Conservation (phyloP, 176 grass and related monocot species). For the Musa troglodytarum region DNA sequence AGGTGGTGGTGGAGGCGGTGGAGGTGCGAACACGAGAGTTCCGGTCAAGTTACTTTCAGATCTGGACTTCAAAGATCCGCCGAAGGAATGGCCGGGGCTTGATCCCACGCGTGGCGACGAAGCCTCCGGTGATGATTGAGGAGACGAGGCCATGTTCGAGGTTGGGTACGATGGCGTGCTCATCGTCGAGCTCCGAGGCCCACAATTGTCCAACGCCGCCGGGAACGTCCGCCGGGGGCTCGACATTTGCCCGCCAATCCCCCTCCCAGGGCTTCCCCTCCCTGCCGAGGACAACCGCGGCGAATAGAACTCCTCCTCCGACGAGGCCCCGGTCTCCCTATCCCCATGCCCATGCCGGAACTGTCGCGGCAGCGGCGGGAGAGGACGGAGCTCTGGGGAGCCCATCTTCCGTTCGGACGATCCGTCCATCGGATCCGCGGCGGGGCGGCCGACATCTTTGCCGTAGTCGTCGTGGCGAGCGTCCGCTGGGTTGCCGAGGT, state of each 20-base stretch:
- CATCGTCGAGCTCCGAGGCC: neutral
- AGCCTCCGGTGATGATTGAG: conserved; percentile 30
- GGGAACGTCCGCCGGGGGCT: too few relatives aligned
- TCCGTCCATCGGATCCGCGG: neutral
- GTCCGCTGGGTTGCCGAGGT: neutral
- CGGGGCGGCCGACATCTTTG: neutral
- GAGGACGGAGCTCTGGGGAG: conserved; percentile 7
- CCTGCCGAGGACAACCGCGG: neutral
- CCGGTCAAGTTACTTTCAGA: neutral
- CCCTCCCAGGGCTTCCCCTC: neutral
- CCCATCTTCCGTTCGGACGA: neutral
- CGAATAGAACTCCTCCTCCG: conserved; percentile 14
- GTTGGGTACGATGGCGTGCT: neutral
- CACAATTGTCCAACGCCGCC: neutral
- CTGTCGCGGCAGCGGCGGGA: conserved; percentile 5
- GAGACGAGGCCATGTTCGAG: conserved; percentile 13
- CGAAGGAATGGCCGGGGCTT: neutral
- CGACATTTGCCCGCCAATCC: too few relatives aligned
- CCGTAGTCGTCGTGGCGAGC: neutral
- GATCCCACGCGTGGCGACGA: neutral
- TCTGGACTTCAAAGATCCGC: conserved; percentile 6
- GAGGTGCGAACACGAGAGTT: neutral
- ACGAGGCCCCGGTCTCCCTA: conserved; percentile 5
- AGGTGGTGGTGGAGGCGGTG: neutral
- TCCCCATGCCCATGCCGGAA: neutral